These are phyloP conservation scores for Poterioochromonas sp. DNA, from an alignment of 352 stramenopile genomes.

Conservation along the genomic window DNA sequence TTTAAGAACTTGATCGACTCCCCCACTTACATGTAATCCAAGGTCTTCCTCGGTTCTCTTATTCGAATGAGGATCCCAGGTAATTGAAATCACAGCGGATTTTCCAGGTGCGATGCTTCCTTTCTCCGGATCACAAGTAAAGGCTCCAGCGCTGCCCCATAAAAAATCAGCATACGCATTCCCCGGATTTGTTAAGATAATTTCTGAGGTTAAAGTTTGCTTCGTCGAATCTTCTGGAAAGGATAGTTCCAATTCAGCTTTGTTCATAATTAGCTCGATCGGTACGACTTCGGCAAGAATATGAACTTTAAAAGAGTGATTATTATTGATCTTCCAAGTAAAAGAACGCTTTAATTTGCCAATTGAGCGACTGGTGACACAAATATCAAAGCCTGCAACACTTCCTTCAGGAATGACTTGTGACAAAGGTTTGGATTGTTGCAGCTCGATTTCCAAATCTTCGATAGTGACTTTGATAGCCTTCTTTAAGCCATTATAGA, in stretches of 20 bases:
- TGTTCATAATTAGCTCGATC: conserved; percentile 63
- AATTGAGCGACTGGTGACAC: conserved; percentile 51
- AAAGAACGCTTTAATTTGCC: conserved; percentile 51
- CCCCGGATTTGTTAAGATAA: conserved; percentile 74
- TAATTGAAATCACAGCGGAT: conserved; percentile 42
- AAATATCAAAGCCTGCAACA: conserved; percentile 75
- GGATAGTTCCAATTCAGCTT: conserved; percentile 56
- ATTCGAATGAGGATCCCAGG: conserved; percentile 45
- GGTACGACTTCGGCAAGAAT: conserved; percentile 73
- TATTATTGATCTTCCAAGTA: conserved; percentile 68
- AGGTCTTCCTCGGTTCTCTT: conserved; percentile 46
- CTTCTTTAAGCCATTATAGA: conserved; percentile 73
- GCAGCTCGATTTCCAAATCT: conserved; percentile 52
- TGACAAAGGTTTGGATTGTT: conserved; percentile 52
- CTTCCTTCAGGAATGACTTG: conserved; percentile 69
- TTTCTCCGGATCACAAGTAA: conserved; percentile 48
- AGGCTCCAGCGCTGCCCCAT: conserved; percentile 55
- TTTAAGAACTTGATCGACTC: conserved; percentile 42
- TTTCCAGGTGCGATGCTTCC: conserved; percentile 47
- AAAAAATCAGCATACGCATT: conserved; percentile 70
- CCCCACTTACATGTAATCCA: conserved; percentile 47
- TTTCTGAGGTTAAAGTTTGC: conserved; percentile 50
- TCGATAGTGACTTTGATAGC: conserved; percentile 58
- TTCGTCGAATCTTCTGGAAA: conserved; percentile 55
- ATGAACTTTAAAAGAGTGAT: conserved; percentile 67